Percentiles rank a stretch among this genome's conserved stretches.
Conservation (phyloP, 352 stramenopile species). For the Globisporangium cystogenes region DNA sequence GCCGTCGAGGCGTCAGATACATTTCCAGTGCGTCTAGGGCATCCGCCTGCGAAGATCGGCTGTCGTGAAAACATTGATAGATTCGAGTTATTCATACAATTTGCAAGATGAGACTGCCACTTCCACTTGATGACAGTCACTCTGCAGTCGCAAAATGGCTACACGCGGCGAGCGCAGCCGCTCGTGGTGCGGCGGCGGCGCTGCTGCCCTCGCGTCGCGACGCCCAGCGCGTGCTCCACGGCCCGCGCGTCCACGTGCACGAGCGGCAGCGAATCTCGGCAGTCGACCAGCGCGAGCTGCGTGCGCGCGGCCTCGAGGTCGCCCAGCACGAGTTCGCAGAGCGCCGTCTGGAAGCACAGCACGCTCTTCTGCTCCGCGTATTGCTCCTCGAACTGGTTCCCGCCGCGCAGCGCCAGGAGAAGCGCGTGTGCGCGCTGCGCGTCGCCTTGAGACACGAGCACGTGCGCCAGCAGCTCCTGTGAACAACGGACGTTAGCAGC, state of each 20-base stretch:
- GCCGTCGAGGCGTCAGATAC: no score
- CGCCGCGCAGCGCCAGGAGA: neutral
- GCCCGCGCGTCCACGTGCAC: slow-evolving; percentile 10
- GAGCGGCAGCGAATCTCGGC: slow-evolving; percentile 7
- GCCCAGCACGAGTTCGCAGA: slow-evolving; percentile 20
- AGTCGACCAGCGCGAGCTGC: slow-evolving; percentile 8
- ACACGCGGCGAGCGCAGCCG: neutral
- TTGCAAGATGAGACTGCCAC: no score
- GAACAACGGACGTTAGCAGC: neutral
- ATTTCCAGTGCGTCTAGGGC: no score
- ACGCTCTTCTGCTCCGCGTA: slow-evolving; percentile 17
- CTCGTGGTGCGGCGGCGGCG: neutral
- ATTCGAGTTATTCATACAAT: no score
- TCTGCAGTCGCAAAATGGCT: neutral
- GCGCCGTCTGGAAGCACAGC: slow-evolving; percentile 25
- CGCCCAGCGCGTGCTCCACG: neutral
- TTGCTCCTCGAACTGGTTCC: slow-evolving; percentile 15
- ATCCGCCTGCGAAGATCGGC: no score
- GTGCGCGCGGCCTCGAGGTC: slow-evolving; percentile 5
- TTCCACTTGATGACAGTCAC: no score
- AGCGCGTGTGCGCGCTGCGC: slow-evolving; percentile 15
- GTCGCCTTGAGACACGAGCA: slow-evolving; percentile 19
- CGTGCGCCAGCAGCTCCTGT: slow-evolving; percentile 44
- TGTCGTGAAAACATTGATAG: no score
- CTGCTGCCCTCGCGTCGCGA: no score